Conservation (phyloP, 192 early-diverging fungal genomes). For the Coemansia sp. region DNA sequence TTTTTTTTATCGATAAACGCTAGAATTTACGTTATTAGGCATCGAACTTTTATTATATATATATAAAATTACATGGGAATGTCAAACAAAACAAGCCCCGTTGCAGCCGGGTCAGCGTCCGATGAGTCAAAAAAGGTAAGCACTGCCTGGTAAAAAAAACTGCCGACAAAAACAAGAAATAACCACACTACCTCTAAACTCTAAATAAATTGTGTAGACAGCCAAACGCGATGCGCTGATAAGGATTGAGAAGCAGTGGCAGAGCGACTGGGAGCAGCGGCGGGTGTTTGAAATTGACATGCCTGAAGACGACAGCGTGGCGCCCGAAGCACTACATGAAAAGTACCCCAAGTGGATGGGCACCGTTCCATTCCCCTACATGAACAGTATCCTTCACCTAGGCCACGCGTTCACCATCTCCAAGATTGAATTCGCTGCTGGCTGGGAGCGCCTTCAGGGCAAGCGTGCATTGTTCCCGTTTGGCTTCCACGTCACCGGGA, state of each 20-base stretch:
- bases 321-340: constrained; percentile 55
- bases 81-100: not conserved
- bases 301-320: constrained; percentile 60
- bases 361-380: constrained; percentile 97
- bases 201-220: constrained; percentile 41
- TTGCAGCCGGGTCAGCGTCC: constrained; percentile 18
- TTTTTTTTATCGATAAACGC: too few relatives aligned
- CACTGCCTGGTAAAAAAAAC: too few relatives aligned
- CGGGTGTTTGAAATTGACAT: constrained; percentile 85
- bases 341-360: constrained; percentile 87
- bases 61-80: too few relatives aligned
- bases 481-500: constrained; percentile 98
- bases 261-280: constrained; percentile 74
- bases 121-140: constrained; percentile 3
- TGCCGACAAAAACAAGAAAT: too few relatives aligned
- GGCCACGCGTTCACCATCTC: constrained; percentile 97
- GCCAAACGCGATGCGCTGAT: constrained; percentile 78
- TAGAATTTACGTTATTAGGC: too few relatives aligned
- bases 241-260: constrained; percentile 71
- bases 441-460: constrained; percentile 91
- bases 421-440: constrained; percentile 94
- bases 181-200: too few relatives aligned
- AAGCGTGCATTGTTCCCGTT: constrained; percentile 91
- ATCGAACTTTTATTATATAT: too few relatives aligned
- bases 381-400: constrained; percentile 91